Conservation (phyloP, 768 basidiomycete genomes). For the Coprinopsis sp. region DNA sequence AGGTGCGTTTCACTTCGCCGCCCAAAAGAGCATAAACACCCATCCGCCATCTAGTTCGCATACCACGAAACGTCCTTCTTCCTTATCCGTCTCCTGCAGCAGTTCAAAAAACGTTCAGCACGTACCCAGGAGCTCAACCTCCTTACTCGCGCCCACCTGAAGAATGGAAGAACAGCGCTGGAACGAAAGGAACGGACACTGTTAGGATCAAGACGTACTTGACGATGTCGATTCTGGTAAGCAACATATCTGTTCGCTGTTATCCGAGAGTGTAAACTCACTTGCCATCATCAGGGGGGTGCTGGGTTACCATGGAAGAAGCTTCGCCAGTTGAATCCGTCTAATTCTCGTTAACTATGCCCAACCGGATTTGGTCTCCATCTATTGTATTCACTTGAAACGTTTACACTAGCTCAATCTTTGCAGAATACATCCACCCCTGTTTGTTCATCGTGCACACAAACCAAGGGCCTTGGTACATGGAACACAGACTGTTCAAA, state of each 20-base stretch:
- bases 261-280: not conserved
- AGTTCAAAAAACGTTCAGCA: slow-evolving; percentile 39
- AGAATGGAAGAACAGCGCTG: slow-evolving; percentile 29
- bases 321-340: slow-evolving; percentile 3
- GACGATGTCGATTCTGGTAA: slow-evolving; percentile 40
- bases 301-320: slow-evolving; percentile 25
- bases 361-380: too few species aligned
- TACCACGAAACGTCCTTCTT: slow-evolving; percentile 46
- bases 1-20: slow-evolving; percentile 22
- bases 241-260: not conserved
- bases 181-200: slow-evolving; percentile 42
- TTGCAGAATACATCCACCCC: too few species aligned
- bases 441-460: too few species aligned
- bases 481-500: too few species aligned
- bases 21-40: not conserved
- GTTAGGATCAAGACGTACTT: slow-evolving; percentile 43
- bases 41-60: slow-evolving; percentile 28
- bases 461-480: too few species aligned
- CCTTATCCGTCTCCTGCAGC: slow-evolving; percentile 44
- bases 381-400: too few species aligned
- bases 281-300: slow-evolving; percentile 18
- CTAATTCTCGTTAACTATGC: too few species aligned
- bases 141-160: slow-evolving; percentile 28
- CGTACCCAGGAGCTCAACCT: slow-evolving; percentile 32
- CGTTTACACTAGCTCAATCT: too few species aligned